Evolutionary conservation across 2,329 filamentous ascomycete genomes (phyloP), one percentile per base, ranked within the genome.

Genomic region (Pestalotiopsis sp.): DNA sequence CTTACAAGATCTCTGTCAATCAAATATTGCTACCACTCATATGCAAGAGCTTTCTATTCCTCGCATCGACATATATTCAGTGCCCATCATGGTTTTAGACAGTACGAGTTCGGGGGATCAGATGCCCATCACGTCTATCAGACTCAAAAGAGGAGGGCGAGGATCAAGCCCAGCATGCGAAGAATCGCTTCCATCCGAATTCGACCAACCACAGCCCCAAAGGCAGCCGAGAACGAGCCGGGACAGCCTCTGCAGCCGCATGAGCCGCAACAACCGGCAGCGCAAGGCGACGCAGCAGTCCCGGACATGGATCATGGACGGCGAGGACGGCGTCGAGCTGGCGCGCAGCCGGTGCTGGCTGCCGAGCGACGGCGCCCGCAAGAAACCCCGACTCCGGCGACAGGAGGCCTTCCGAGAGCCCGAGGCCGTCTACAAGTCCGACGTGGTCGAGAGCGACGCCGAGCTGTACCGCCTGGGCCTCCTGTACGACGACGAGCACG

Each of bases 391-490:
- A 20, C 72, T 77, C 17, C 61, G 73, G 58, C 75, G 75, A 10
- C 72, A 77, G 60, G 75, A 74, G 52, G 75, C 75, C 17, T 77
- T 77, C 56, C 71, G 70, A 14, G 70, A 68, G 39, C 70, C 73
- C 11, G 44, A 66, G 3, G 68, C 66, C 65, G 62, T 67, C 30
- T 67, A 66, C 60, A 30, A 67, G 52, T 72, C 70, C 6, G 73
- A 74, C 55, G 60, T 70, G 0, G 70, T 71, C 64, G 69, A 69
- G 20, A 69, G 72, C 62, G 73, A 77, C 66, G 66, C 71, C 5
- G 73, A 73, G 4, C 61, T 76, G 48, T 75, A 75, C 57, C 70
- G 69, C 14, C 40, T 76, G 22, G 75, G 75, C 10, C 69, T 77
- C 59, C 57, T 76, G 17, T 76, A 75, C 55, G 72, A 75, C 22